Conservation (phyloP, 2,329 filamentous ascomycete genomes). For the Trichoderma gracile region DNA sequence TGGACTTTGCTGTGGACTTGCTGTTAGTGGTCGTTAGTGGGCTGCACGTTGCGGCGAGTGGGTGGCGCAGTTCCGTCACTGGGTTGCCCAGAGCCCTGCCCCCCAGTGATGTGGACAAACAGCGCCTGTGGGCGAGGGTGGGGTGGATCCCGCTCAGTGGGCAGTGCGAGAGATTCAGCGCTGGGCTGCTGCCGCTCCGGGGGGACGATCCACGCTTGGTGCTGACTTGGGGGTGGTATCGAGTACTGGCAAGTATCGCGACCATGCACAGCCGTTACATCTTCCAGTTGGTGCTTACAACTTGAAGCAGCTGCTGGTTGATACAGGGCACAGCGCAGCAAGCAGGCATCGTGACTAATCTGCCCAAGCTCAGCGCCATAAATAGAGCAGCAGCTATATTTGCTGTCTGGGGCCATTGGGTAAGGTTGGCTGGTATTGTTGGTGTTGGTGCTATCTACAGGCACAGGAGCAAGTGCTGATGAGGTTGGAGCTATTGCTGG, state of each 20-base stretch:
- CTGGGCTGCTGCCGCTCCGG: background rate
- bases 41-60: constrained; percentile 21
- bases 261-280: no score
- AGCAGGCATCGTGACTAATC: constrained; percentile 4
- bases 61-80: constrained; percentile 24
- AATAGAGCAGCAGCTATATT: constrained; percentile 13
- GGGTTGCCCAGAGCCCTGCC: background rate
- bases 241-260: background rate
- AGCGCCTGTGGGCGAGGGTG: constrained; percentile 3
- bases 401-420: background rate
- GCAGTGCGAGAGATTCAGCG: constrained; percentile 22
- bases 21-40: background rate
- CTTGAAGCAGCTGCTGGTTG: no score
- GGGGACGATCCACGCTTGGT: background rate
- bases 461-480: background rate
- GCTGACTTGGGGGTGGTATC: background rate
- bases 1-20: background rate
- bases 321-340: no score
- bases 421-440: background rate
- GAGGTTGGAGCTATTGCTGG: background rate
- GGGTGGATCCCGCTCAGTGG: constrained; percentile 5
- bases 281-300: no score
- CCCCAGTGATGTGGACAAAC: background rate
- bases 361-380: background rate
- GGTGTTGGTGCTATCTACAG: background rate